Evolutionary conservation across 1,284 basidiomycete species (phyloP), one percentile per base, ranked within the genome.

Genomic region (Volvariella volvacea): DNA sequence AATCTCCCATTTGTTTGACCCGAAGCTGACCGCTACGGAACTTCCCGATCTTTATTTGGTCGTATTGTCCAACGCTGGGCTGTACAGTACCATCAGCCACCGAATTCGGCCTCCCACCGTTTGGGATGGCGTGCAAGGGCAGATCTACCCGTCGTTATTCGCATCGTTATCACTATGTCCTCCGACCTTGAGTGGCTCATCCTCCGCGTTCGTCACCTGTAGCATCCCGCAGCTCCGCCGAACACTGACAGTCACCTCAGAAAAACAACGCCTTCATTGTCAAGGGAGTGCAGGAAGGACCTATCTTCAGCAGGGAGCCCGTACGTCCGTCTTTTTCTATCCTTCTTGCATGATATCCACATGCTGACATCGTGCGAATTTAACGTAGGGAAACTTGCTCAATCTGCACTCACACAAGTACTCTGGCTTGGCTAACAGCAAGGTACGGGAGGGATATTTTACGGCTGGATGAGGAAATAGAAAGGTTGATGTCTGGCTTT

Each of bases 111-210:
- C 15, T 6, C 34, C n/a, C 19, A 20, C 39, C 14, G 20, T 7
- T 8, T 15, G 6, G 4, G 7, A 40, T 15, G 39, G 16, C 14
- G 39, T n/a, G 7, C 15, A 16, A 32, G 38, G 43, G 45, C 46
- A 19, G 38, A 43, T 25, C 25, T 28, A 28, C 12, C 6, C 34
- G n/a, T 36, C 56, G 52, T 46, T 53, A 57, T 53, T 47, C 39
- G 54, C 47, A 55, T 39, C 44, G 58, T 46, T 50, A 12, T 61
- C 68, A 77, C 68, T 60, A 86, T 87, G 83, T 87, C 86, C 55
- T 59, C 66, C 70, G 90, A 93, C 67, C 86, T 93, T 65, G 76
- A 91, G 72, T 94, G 91, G 91, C 81, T 91, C 64, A 84, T 93
- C 55, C 65, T 92, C 67, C 88, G 91, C 59, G 86, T 89, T 58